These are phyloP conservation scores for Penicillium psychrosexuale DNA, from an alignment of 2,329 filamentous ascomycete species.

Conservation along the genomic window DNA sequence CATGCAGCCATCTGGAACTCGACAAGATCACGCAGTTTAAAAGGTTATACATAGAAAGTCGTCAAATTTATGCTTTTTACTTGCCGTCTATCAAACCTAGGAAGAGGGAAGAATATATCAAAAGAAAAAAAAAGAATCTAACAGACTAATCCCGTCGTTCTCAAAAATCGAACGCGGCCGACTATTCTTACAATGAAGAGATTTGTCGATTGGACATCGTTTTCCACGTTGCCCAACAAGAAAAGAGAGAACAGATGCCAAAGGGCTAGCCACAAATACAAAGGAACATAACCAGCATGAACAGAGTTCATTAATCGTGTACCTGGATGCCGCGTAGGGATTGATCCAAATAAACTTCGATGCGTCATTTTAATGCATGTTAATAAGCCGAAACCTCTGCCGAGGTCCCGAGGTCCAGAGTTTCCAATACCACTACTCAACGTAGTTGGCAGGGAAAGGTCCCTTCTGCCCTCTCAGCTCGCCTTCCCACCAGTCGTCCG, in stretches of 20 bases:
- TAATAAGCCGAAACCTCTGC: not conserved
- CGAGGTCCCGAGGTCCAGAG: no score
- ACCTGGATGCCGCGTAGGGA: not conserved
- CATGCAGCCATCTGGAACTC: not conserved
- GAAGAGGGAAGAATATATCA: no score
- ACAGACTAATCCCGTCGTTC: no score
- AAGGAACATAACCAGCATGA: not conserved
- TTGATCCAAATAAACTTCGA: not conserved
- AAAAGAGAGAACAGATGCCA: not conserved
- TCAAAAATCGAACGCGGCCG: no score
- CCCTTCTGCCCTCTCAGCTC: slow-evolving; percentile 67
- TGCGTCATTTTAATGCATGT: not conserved
- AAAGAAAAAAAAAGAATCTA: no score
- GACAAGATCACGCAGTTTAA: not conserved
- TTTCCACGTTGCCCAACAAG: not conserved
- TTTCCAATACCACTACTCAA: slow-evolving; percentile 39
- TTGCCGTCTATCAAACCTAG: no score
- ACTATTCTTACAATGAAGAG: not conserved
- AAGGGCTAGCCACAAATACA: not conserved
- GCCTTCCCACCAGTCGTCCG: slow-evolving; percentile 86
- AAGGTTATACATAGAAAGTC: not conserved
- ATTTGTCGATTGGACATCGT: not conserved
- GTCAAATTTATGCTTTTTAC: no score
- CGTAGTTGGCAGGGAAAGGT: slow-evolving; percentile 82
- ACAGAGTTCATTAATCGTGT: not conserved